Conservation (phyloP, 805 yeast species). For the Tanozyma kutaoensis region DNA sequence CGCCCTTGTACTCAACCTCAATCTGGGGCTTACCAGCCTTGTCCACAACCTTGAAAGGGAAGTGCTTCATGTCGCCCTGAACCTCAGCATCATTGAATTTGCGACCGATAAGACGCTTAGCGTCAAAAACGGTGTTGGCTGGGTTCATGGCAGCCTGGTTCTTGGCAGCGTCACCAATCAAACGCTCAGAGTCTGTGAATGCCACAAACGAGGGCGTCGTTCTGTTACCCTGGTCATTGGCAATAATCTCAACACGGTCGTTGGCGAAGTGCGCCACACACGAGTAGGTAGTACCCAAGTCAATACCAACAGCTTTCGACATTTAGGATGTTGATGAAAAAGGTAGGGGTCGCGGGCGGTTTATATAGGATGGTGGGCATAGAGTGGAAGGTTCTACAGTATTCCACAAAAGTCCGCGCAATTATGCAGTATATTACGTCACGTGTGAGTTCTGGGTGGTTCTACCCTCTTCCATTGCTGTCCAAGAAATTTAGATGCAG, state of each 20-base stretch:
- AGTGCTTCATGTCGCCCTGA: slow-evolving; percentile 74
- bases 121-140: slow-evolving; percentile 78
- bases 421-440: too few relatives aligned
- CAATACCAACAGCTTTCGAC: slow-evolving; percentile 20
- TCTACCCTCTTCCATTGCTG: too few relatives aligned
- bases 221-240: slow-evolving; percentile 98
- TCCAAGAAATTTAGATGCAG: not conserved
- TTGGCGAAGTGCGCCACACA: slow-evolving; percentile 72
- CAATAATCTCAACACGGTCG: slow-evolving; percentile 90
- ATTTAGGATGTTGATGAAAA: slow-evolving; percentile 1
- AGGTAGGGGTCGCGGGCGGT: not conserved
- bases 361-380: slow-evolving; percentile 2
- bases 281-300: slow-evolving; percentile 43
- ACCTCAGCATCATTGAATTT: slow-evolving; percentile 51
- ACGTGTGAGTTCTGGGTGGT: too few relatives aligned
- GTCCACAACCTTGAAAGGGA: slow-evolving; percentile 73
- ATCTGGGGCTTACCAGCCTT: slow-evolving; percentile 70
- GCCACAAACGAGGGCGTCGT: slow-evolving; percentile 95
- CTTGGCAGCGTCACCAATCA: slow-evolving; percentile 95
- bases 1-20: slow-evolving; percentile 73
- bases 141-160: slow-evolving; percentile 96
- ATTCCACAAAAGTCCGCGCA: slow-evolving; percentile 2
- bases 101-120: slow-evolving; percentile 90
- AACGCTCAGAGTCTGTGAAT: slow-evolving; percentile 83
- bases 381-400: slow-evolving; percentile 6